Conservation (phyloP, 1,139 yeast species). For the Yamadazyma dendronema region DNA sequence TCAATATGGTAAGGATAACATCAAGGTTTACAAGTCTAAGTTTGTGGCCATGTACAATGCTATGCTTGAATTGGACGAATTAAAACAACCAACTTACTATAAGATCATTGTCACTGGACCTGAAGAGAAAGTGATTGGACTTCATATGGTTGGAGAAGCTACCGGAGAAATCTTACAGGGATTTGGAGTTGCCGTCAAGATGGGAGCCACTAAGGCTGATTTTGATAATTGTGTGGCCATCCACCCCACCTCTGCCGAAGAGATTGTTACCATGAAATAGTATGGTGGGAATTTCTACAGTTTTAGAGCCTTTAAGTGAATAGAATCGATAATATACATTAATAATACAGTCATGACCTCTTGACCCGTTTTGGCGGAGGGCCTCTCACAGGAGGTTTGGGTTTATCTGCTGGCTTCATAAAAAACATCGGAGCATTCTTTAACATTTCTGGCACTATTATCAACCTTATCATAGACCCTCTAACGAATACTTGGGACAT, state of each 20-base stretch:
- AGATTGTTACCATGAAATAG: conserved; percentile 81
- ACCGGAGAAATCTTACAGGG: conserved; percentile 96
- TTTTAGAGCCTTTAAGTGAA: too few relatives aligned
- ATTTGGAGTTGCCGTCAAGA: conserved; percentile 93
- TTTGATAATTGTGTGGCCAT: conserved; percentile 96
- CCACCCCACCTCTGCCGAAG: conserved; percentile 98
- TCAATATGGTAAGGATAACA: conserved; percentile 74
- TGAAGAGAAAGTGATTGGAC: conserved; percentile 91
- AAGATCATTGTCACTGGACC: conserved; percentile 76
- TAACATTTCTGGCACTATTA: conserved; percentile 85
- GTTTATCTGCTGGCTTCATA: conserved; percentile 64
- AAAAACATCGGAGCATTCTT: conserved; percentile 81
- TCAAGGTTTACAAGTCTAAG: conserved; percentile 78
- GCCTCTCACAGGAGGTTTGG: conserved; percentile 70
- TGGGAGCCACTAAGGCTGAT: conserved; percentile 97
- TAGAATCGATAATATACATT: too few relatives aligned
- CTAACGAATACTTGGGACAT: conserved; percentile 86
- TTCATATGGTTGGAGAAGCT: conserved; percentile 87
- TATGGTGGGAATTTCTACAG: not conserved
- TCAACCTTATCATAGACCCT: conserved; percentile 85
- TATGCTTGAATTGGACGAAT: conserved; percentile 60
- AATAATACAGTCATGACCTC: too few relatives aligned
- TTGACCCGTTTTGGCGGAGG: conserved; percentile 42
- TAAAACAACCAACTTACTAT: conserved; percentile 86
- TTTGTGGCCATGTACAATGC: conserved; percentile 95